A percentile compares a stretch with the other conserved stretches of the same genome.
Conservation (phyloP, 371 early-diverging fungal genomes). For the Mucor indicus region DNA sequence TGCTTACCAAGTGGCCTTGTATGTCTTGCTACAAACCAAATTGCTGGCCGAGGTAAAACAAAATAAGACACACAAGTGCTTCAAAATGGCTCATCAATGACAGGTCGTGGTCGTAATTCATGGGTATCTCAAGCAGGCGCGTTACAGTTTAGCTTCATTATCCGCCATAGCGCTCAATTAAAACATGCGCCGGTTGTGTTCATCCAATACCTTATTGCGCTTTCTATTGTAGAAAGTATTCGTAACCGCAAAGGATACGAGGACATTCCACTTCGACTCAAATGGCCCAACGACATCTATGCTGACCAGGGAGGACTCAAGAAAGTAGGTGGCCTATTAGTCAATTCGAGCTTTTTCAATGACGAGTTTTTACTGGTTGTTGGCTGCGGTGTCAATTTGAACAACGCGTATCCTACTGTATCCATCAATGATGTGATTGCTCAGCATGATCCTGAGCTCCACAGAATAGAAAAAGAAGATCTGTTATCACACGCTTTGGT, state of each 20-base stretch:
- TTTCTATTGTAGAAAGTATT: conserved; percentile 81
- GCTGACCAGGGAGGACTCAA: conserved; percentile 51
- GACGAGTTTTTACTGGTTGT: conserved; percentile 72
- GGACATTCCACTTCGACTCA: conserved; percentile 72
- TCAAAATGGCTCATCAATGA: no score
- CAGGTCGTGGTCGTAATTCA: conserved; percentile 74
- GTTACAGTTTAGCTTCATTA: conserved; percentile 75
- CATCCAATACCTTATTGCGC: conserved; percentile 82
- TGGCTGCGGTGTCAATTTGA: conserved; percentile 78
- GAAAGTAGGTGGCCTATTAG: conserved; percentile 81
- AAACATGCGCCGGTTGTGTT: conserved; percentile 65
- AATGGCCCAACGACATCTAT: conserved; percentile 97
- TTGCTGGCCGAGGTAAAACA: conserved; percentile 66
- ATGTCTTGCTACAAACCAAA: conserved; percentile 75
- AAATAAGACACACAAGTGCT: no score
- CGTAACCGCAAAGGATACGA: conserved; percentile 64
- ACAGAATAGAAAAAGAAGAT: conserved; percentile 62
- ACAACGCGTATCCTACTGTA: conserved; percentile 77
- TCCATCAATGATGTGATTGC: conserved; percentile 78
- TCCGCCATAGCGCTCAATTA: conserved; percentile 58
- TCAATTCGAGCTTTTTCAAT: conserved; percentile 67
- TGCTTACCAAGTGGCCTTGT: conserved; percentile 75
- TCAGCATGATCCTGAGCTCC: conserved; percentile 39
- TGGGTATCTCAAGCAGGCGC: conserved; percentile 92
- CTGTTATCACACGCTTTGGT: conserved; percentile 68